Conservation (phyloP, 192 early-diverging fungal genomes). For the Obelidium mucronatum region DNA sequence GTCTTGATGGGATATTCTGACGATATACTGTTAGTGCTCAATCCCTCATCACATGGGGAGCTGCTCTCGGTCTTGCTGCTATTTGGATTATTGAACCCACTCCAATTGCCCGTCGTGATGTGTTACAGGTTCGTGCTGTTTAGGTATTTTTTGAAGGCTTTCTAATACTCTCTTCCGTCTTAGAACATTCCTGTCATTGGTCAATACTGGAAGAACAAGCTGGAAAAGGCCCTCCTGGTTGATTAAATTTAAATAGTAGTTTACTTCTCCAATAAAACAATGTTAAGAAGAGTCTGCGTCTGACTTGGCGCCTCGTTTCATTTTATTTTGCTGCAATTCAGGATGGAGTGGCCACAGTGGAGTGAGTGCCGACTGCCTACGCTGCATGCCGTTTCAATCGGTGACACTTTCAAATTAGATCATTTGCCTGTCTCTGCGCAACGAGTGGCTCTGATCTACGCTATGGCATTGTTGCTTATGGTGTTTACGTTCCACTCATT, state of each 20-base stretch:
- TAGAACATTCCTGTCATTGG: constrained; percentile 55
- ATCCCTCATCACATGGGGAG: constrained; percentile 49
- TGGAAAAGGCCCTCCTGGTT: constrained; percentile 42
- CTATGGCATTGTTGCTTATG: too few relatives aligned
- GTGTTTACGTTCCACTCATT: too few relatives aligned
- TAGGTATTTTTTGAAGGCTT: background rate
- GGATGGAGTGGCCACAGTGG: too few relatives aligned
- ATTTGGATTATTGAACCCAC: constrained; percentile 54
- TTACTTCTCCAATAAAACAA: too few relatives aligned
- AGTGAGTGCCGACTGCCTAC: too few relatives aligned
- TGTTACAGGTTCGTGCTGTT: constrained; percentile 34
- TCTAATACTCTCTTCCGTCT: background rate
- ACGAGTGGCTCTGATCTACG: too few relatives aligned
- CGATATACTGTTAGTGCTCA: constrained; percentile 3
- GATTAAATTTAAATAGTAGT: constrained; percentile 37
- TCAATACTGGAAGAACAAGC: constrained; percentile 53
- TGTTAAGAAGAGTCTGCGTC: too few relatives aligned
- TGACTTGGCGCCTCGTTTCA: too few relatives aligned
- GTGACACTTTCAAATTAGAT: too few relatives aligned
- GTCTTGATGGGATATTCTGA: background rate
- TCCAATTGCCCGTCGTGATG: constrained; percentile 46
- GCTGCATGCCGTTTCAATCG: too few relatives aligned
- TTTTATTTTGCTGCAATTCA: too few relatives aligned
- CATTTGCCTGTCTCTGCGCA: too few relatives aligned
- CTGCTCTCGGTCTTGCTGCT: constrained; percentile 43